Evolutionary conservation across 164 flowering plant species (phyloP).

Genomic region (Vitis rotundifolia): DNA sequence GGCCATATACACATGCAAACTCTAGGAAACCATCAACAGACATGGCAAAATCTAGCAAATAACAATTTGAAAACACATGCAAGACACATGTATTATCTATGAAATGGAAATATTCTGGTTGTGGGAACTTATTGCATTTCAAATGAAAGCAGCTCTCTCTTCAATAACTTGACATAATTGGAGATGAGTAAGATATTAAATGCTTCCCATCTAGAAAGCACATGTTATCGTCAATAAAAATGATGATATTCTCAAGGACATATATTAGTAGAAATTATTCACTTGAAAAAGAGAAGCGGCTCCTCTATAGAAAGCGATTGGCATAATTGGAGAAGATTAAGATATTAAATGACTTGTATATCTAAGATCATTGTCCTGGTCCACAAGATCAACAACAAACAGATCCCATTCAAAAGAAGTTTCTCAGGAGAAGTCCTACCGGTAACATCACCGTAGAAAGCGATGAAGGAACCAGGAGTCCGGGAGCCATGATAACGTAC

Average conservation of each 20-base stretch:
- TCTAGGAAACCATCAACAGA: too few species aligned
- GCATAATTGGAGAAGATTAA: too few species aligned
- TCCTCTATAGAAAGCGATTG: too few species aligned
- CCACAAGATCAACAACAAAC: neutral
- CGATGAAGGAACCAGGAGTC: conserved; percentile 52
- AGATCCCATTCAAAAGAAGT: neutral
- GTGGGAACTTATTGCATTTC: neutral
- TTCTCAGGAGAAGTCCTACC: conserved; percentile 42
- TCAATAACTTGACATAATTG: neutral
- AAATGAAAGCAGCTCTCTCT: neutral
- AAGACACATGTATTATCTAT: neutral
- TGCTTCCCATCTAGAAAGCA: too few species aligned
- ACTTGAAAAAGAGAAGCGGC: too few species aligned
- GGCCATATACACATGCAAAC: too few species aligned
- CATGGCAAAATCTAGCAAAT: neutral
- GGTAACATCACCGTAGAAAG: conserved; percentile 74
- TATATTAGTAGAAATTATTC: too few species aligned
- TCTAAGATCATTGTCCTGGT: too few species aligned
- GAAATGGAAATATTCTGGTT: neutral
- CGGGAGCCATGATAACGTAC: conserved; percentile 80
- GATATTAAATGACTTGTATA: too few species aligned
- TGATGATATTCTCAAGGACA: too few species aligned
- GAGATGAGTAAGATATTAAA: too few species aligned
- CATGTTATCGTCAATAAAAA: too few species aligned
- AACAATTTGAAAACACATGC: neutral